Percentiles rank a stretch among this genome's conserved stretches.
phyloP scores from a whole-genome alignment of 169 alveolate species.

The Cryptosporidium sp. region DNA sequence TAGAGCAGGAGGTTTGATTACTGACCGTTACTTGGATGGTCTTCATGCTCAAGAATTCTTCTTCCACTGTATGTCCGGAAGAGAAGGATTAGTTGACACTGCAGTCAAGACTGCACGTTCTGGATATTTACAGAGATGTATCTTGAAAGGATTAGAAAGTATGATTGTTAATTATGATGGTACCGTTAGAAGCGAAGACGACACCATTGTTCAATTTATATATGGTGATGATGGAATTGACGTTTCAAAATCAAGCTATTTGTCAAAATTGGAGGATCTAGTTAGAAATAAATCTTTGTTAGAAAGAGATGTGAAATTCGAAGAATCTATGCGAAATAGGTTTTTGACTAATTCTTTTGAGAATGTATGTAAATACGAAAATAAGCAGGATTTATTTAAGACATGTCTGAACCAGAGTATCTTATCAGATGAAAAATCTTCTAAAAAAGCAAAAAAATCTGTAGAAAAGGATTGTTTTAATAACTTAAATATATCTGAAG shows the following conservation, averaged over 20 bases:
- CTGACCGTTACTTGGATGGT: conserved; percentile 97
- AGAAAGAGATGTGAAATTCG: conserved; percentile 71
- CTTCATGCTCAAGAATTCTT: conserved; percentile 97
- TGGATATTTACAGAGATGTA: conserved; percentile 98
- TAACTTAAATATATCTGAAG: background rate
- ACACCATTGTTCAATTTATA: conserved; percentile 93
- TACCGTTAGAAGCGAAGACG: conserved; percentile 97
- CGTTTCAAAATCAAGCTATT: conserved; percentile 91
- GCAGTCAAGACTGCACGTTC: conserved; percentile 98
- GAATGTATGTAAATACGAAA: conserved; percentile 28
- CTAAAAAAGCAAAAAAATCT: background rate
- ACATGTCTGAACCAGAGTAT: conserved; percentile 31
- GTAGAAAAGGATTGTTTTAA: background rate
- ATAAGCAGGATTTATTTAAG: conserved; percentile 23
- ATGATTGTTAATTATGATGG: conserved; percentile 94
- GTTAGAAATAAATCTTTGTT: conserved; percentile 77
- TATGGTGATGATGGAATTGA: conserved; percentile 99
- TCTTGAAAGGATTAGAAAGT: conserved; percentile 95
- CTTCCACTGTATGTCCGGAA: conserved; percentile 99
- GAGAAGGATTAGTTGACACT: conserved; percentile 99
- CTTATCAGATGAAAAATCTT: background rate
- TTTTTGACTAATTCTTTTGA: conserved; percentile 22
- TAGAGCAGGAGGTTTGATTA: conserved; percentile 95
- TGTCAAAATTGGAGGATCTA: conserved; percentile 86
- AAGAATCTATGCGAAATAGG: conserved; percentile 21